A percentile compares a stretch with the other conserved stretches of the same genome.
Conservation (phyloP, 148 eudicot species). For the Cornus controversa region DNA sequence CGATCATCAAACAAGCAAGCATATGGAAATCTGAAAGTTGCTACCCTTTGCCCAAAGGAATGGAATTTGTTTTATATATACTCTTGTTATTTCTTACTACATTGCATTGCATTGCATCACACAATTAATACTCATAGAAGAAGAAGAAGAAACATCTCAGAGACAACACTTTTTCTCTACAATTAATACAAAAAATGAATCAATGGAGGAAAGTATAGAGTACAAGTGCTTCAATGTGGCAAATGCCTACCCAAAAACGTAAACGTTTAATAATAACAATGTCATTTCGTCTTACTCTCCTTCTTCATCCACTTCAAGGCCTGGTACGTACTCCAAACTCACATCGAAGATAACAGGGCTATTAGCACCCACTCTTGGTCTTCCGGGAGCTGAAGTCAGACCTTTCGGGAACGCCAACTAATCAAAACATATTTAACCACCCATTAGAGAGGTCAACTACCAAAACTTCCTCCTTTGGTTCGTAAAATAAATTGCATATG, state of each 20-base stretch:
- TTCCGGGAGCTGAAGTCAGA: slow-evolving; percentile 91
- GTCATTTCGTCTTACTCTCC: slow-evolving; percentile 40
- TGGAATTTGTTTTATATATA: no score
- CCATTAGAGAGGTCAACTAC: background rate
- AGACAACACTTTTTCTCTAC: background rate
- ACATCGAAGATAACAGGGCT: slow-evolving; percentile 94
- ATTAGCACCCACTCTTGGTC: slow-evolving; percentile 94
- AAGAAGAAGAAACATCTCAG: background rate
- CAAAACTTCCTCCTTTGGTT: background rate
- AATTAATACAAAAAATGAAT: slow-evolving; percentile 5
- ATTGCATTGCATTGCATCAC: no score
- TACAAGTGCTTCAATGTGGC: background rate
- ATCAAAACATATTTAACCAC: slow-evolving; percentile 15
- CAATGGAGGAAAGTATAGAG: background rate
- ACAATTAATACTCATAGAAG: background rate
- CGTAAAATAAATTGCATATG: no score
- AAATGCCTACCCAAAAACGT: no score
- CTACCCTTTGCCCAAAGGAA: no score
- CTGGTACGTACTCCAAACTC: slow-evolving; percentile 91
- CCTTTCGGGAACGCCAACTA: slow-evolving; percentile 98
- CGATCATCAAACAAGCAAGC: no score
- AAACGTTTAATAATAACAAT: background rate
- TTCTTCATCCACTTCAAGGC: slow-evolving; percentile 82
- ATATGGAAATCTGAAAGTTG: no score
- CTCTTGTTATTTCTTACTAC: no score